A percentile compares a stretch with the other conserved stretches of the same genome.
phyloP scores from a whole-genome alignment of 2,329 filamentous ascomycete genomes.

The Colletotrichum chrysophilum region DNA sequence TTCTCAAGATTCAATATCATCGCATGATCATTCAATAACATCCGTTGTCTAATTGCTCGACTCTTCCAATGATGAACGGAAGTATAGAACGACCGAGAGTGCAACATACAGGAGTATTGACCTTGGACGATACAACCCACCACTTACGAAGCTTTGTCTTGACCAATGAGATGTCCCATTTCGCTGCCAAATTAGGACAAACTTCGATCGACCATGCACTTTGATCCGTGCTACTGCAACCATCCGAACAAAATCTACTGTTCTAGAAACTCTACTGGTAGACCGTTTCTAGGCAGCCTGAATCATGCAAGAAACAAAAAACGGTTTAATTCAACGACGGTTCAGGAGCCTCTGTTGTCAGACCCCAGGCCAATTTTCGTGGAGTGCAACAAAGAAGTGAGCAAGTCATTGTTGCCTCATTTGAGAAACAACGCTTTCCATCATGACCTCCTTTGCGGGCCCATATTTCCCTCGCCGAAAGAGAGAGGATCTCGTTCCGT shows the following conservation, averaged over 20 bases:
- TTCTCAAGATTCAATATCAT: not conserved
- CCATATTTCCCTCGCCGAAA: not conserved
- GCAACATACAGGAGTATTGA: not conserved
- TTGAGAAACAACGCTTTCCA: not conserved
- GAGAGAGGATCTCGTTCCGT: rapidly evolving
- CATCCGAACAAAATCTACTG: rapidly evolving
- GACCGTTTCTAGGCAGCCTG: not conserved
- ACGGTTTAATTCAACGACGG: not conserved
- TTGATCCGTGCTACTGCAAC: not conserved
- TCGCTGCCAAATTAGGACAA: not conserved
- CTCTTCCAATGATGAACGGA: not conserved
- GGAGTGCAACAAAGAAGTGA: rapidly evolving
- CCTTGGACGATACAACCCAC: not conserved
- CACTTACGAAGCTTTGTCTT: not conserved
- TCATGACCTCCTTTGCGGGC: not conserved
- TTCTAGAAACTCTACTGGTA: not conserved
- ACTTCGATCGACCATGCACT: not conserved
- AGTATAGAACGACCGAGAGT: not conserved
- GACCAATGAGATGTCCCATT: not conserved
- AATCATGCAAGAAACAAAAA: not conserved
- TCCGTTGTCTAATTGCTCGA: not conserved
- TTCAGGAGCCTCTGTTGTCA: not conserved
- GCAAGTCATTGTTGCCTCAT: not conserved
- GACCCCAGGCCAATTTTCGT: rapidly evolving
- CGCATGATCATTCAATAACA: not conserved